These are phyloP conservation scores for Neurospora sp. DNA, from an alignment of 495 filamentous ascomycete species.

Conservation along the genomic window DNA sequence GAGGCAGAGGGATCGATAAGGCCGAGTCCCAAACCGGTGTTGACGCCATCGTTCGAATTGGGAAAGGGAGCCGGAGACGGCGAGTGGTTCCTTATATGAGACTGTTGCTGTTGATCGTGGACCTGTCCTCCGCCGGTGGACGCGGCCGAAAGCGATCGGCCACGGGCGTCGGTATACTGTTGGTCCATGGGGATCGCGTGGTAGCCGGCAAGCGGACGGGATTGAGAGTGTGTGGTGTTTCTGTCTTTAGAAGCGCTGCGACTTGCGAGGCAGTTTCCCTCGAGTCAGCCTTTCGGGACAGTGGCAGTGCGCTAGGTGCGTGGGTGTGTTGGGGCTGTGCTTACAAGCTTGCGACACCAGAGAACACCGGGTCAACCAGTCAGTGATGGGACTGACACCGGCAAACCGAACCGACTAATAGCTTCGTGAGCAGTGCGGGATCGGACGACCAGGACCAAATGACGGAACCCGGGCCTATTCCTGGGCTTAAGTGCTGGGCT, in stretches of 20 bases:
- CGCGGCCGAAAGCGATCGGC: slow-evolving; percentile 36
- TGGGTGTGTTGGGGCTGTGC: slow-evolving; percentile 23
- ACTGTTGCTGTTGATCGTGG: slow-evolving; percentile 23
- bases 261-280: slow-evolving; percentile 20
- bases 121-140: slow-evolving; percentile 20
- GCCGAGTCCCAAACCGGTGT: slow-evolving; percentile 38
- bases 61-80: slow-evolving; percentile 38
- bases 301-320: slow-evolving; percentile 20
- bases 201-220: slow-evolving; percentile 5
- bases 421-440: neutral
- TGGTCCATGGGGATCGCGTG: slow-evolving; percentile 31
- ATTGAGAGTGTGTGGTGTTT: slow-evolving; percentile 19
- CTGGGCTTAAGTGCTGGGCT: neutral
- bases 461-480: neutral
- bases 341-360: slow-evolving; percentile 14
- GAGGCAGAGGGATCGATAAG: slow-evolving; percentile 28
- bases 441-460: neutral
- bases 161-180: slow-evolving; percentile 35
- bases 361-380: neutral
- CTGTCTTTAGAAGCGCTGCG: slow-evolving; percentile 28
- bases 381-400: neutral
- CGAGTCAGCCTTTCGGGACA: slow-evolving; percentile 25
- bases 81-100: slow-evolving; percentile 45
- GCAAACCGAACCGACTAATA: neutral
- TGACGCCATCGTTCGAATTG: slow-evolving; percentile 28